phyloP scores from a whole-genome alignment of 164 flowering plant genomes.

The Tetrastigma voinierianum region DNA sequence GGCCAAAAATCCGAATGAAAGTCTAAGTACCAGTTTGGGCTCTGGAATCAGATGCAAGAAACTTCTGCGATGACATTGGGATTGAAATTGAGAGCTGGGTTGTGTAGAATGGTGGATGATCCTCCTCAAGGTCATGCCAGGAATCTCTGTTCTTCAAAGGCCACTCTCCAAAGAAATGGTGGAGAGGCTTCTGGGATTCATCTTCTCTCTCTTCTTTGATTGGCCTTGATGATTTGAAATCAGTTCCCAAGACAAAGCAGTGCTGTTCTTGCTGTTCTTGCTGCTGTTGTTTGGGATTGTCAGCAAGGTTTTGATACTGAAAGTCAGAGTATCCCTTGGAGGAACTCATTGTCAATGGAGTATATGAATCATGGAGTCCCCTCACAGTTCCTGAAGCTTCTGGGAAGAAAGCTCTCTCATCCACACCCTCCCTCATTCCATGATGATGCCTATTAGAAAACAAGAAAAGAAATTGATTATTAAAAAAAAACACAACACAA shows the following conservation, averaged over 20 bases:
- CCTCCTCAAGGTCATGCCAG: constrained; percentile 25
- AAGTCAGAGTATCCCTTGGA: constrained; percentile 13
- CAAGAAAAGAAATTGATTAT: not conserved
- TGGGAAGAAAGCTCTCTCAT: constrained; percentile 36
- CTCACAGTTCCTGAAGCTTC: constrained; percentile 24
- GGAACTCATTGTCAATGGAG: constrained; percentile 20
- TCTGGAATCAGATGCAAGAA: constrained; percentile 22
- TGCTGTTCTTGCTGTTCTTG: constrained; percentile 30
- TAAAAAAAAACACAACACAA: not conserved
- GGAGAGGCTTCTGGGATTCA: constrained; percentile 33
- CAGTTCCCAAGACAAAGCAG: constrained; percentile 40
- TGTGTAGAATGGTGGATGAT: constrained; percentile 14
- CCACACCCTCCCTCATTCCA: constrained; percentile 29
- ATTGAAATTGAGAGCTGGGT: constrained; percentile 38
- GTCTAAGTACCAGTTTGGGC: constrained; percentile 13
- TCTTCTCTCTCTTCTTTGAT: constrained; percentile 22
- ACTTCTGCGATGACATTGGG: constrained; percentile 21
- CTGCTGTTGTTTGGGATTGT: constrained; percentile 9
- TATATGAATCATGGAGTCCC: constrained; percentile 15
- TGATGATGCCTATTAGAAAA: constrained; percentile 23
- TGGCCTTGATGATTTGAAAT: constrained; percentile 32
- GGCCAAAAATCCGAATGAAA: not conserved
- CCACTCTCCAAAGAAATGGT: constrained; percentile 47
- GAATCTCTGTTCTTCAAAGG: constrained; percentile 30
- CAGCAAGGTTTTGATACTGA: constrained; percentile 16